Base-by-base conservation (phyloP, 1,139 yeast species). In the Taphrina confusa region DNA sequence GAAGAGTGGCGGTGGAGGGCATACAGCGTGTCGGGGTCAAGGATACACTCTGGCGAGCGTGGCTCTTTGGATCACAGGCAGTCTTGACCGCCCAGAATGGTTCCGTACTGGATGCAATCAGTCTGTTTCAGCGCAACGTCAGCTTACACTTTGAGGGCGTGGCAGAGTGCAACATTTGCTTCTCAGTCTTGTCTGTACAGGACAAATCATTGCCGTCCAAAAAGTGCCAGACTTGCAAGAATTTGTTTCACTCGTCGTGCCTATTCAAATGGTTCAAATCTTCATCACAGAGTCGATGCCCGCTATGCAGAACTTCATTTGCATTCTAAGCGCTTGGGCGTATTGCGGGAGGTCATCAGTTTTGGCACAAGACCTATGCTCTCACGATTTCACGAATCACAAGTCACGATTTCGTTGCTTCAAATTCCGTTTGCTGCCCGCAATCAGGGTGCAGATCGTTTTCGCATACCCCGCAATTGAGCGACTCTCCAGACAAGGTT, bases 181-280 rank as follows among this genome's bases (percentile, higher is more conserved):
- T 91, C 71, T 85, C 95, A 2, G 54, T 62, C 33, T 30, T 62
- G 18, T 65, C 76, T 90, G 65, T 96, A 69, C 92, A 87, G 66
- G 97, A 91, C 69, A 87, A 87, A 69, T 85, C 96, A 2, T 78
- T 92, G 63, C 98, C 99, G 3, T 82, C 89, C 36, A 91, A 90
- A 74, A 80, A 80, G 4, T 92, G 99, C 74, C 78, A 85, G 12
- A 90, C 96, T 0, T 92, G 99, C 78, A 83, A 83, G 69, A 91
- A 94, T 76, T 88, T 86, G 72, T 92, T 91, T 78, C 99, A 92
- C 72, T 85, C 96, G n/a, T 96, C 94, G 9, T 92, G 99, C 78
- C 78, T 92, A 61, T 91, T 89, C 77, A 87, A 91, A 72, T 92
- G 99, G 99, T 92, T 92, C 74, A 88, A 89, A 76, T 89, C 95